A percentile compares a stretch with the other conserved stretches of the same genome.
Conservation (phyloP, 371 early-diverging fungal species). For the Lichtheimia corymbifera region DNA sequence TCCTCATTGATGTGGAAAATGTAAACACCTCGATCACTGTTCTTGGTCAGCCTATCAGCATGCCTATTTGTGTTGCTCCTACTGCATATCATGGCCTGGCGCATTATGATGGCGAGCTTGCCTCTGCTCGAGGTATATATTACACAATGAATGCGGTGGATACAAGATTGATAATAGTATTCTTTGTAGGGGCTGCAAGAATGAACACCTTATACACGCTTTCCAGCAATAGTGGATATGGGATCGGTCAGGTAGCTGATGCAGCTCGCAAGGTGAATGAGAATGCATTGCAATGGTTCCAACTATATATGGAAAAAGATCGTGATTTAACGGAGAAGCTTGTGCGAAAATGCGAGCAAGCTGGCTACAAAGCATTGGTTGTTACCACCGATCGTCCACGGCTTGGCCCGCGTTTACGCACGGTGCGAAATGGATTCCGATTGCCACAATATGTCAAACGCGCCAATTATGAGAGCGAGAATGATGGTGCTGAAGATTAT, state of each 20-base stretch:
- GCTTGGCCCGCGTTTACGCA: constrained; percentile 62
- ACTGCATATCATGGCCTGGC: constrained; percentile 60
- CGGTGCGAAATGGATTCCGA: constrained; percentile 39
- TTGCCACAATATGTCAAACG: constrained; percentile 23
- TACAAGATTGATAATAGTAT: not conserved
- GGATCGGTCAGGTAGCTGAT: constrained; percentile 57
- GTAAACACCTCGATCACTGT: constrained; percentile 21
- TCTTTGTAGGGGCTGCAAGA: not conserved
- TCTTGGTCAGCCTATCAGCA: constrained; percentile 20
- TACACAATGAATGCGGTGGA: not conserved
- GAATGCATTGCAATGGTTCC: constrained; percentile 68
- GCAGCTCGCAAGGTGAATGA: constrained; percentile 21
- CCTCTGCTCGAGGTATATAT: constrained; percentile 36
- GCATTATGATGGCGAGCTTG: constrained; percentile 60
- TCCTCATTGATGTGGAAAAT: constrained; percentile 27
- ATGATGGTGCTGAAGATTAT: constrained; percentile 22
- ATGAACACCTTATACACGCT: constrained; percentile 42
- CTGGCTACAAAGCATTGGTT: constrained; percentile 69
- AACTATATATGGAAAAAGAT: constrained; percentile 74
- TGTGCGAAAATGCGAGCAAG: constrained; percentile 58
- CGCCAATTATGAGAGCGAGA: constrained; percentile 16
- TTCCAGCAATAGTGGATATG: constrained; percentile 52
- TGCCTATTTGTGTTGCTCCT: constrained; percentile 32
- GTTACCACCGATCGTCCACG: constrained; percentile 78
- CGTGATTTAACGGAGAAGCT: constrained; percentile 53